Base-by-base conservation (phyloP, 2,329 filamentous ascomycete species). In the Achaetomium macrosporum region DNA sequence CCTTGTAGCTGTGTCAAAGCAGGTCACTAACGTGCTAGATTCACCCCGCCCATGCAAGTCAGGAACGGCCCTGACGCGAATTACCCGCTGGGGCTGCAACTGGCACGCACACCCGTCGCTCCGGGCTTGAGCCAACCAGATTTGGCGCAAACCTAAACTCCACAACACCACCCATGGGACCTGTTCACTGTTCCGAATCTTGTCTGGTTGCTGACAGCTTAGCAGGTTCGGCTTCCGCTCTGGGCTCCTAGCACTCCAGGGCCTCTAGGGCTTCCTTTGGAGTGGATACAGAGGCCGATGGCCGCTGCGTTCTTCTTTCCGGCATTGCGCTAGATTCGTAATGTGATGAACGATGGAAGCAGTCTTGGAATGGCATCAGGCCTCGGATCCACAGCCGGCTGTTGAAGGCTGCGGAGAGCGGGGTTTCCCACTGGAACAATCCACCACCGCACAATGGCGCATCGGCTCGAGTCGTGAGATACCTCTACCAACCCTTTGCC, bases 21-120 rank as follows among this genome's bases (percentile, higher is more conserved):
- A n/a, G n/a, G n/a, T n/a, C 46, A 39, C 44, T 61, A 59, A 59
- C 58, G 57, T 5, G 33, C 15, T 58, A 55, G 16, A 10, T 7
- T 5, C 50, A 58, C 56, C 55, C 57, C 57, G 47, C 48, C 57
- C 56, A 19, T 42, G 42, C 50, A 5, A 10, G 9, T 35, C 43
- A 52, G 53, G 51, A 56, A 55, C 47, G 19, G 42, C 60, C 57
- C 59, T 52, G 55, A 55, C 57, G 47, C 54, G 42, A 57, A 57
- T 53, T 60, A 56, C 40, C 59, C 55, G 57, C 61, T 49, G 59
- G 55, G 56, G 57, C 60, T 61, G 56, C 56, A 55, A 31, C 45
- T 61, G 53, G 60, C 41, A 42, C 49, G 61, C 58, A 57, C 58
- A 47, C n/a, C 45, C 35, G 41, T 17, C 33, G 16, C 36, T 35